phyloP scores from a whole-genome alignment of 164 flowering plant species.

The Stephania yunnanensis region DNA sequence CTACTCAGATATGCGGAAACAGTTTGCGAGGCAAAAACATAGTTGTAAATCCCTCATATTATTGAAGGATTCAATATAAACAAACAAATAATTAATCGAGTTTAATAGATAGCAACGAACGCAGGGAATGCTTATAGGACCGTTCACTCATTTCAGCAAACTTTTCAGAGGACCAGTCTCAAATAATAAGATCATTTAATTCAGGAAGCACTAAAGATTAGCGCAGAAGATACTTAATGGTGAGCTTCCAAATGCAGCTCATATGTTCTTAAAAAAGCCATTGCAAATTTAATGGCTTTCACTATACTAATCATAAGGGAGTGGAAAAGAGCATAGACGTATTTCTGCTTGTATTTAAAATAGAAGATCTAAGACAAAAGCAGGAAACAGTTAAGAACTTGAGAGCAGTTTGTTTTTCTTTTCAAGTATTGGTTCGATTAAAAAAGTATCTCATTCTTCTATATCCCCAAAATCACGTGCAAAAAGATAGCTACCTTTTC shows the following conservation, averaged over 20 bases:
- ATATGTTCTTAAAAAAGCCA: neutral
- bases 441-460: neutral
- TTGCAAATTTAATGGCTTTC: neutral
- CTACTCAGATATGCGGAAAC: neutral
- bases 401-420: neutral
- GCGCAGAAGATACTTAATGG: neutral
- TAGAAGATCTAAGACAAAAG: neutral
- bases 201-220: neutral
- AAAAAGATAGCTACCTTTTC: slow-evolving; percentile 85
- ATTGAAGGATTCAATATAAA: neutral
- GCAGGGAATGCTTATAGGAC: neutral
- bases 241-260: neutral
- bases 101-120: neutral
- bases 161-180: neutral
- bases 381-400: neutral
- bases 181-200: neutral
- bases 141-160: neutral
- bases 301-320: neutral
- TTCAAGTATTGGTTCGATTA: neutral
- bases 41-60: too few relatives aligned
- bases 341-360: neutral
- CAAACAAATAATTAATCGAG: neutral
- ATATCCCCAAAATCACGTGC: neutral
- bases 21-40: neutral
- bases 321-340: neutral